Percentiles rank a stretch among this genome's conserved stretches.
phyloP scores from a whole-genome alignment of 164 flowering plant genomes.

The Santalum album region DNA sequence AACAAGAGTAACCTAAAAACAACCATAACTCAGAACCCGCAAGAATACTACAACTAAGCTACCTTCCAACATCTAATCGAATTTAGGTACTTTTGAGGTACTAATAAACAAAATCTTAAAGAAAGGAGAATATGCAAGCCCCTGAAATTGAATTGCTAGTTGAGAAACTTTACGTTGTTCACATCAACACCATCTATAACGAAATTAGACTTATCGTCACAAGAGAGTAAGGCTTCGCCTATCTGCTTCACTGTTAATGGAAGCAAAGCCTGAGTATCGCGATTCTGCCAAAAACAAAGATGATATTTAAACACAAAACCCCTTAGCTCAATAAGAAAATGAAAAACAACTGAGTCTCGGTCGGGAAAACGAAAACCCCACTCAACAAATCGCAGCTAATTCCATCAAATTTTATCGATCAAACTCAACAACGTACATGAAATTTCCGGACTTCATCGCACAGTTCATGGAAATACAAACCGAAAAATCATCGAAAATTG shows the following conservation, averaged over 20 bases:
- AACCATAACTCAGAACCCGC: not conserved
- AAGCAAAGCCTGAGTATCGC: constrained; percentile 50
- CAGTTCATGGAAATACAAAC: too few species aligned
- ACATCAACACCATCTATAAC: constrained; percentile 67
- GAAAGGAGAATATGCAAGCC: not conserved
- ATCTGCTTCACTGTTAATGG: constrained; percentile 90
- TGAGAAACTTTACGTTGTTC: constrained; percentile 34
- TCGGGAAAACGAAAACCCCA: not conserved
- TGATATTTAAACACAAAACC: not conserved
- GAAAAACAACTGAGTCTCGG: not conserved
- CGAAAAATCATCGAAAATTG: not conserved
- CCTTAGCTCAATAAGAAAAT: not conserved
- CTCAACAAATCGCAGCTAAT: too few species aligned
- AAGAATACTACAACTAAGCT: not conserved
- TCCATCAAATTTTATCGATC: too few species aligned
- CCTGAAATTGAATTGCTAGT: not conserved
- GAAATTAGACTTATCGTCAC: constrained; percentile 53
- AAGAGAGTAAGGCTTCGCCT: constrained; percentile 30
- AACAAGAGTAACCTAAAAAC: constrained; percentile 56
- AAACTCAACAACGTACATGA: too few species aligned
- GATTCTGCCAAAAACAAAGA: constrained; percentile 33
- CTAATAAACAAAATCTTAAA: too few species aligned
- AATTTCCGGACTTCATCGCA: too few species aligned
- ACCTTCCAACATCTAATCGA: too few species aligned
- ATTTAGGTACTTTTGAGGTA: too few species aligned